Percentiles rank a stretch among this genome's conserved stretches.
Evolutionary conservation across 306 rosid species (phyloP).

Genomic region (Senna siamea): DNA sequence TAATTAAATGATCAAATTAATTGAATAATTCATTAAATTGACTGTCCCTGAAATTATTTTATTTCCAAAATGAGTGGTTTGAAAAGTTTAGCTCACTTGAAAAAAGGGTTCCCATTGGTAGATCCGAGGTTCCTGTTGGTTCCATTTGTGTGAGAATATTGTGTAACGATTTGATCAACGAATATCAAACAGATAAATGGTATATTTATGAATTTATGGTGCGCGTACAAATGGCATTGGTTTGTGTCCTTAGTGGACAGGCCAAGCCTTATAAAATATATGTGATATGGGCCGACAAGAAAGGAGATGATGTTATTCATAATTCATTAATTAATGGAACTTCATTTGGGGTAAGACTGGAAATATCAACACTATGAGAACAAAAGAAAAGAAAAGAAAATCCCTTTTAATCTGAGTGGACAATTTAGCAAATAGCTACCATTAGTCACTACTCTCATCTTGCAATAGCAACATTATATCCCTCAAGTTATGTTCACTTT

Average conservation of each 20-base stretch:
- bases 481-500: no score
- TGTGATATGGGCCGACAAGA: constrained; percentile 22
- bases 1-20: no score
- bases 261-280: constrained; percentile 35
- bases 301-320: no score
- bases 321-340: constrained; percentile 33
- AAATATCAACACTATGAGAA: constrained; percentile 15
- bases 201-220: not conserved
- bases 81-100: no score
- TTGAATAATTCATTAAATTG: no score
- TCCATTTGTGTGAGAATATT: constrained; percentile 44
- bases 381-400: no score
- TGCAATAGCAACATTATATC: no score
- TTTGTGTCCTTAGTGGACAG: constrained; percentile 45
- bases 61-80: no score
- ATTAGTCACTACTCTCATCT: no score
- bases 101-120: constrained; percentile 32
- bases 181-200: not conserved
- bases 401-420: constrained; percentile 29
- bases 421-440: constrained; percentile 27
- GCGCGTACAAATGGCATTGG: constrained; percentile 45
- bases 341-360: constrained; percentile 42
- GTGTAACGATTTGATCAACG: constrained; percentile 34
- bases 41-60: no score
- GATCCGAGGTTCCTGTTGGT: constrained; percentile 47